phyloP scores from a whole-genome alignment of 371 early-diverging fungal genomes.

The Dichotomocladium elegans region DNA sequence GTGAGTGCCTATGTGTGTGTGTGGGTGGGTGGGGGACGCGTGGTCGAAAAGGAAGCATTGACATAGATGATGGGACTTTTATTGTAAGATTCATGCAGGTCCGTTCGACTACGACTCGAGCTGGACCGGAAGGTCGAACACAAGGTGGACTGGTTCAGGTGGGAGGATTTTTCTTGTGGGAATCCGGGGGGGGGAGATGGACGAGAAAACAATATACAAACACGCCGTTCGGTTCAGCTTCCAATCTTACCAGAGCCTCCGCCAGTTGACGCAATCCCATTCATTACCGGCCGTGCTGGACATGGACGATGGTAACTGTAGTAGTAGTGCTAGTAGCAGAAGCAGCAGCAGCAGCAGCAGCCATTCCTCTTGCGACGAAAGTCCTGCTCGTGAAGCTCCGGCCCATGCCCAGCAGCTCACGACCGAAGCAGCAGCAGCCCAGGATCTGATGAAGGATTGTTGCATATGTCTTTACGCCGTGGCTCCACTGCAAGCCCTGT shows the following conservation, averaged over 20 bases:
- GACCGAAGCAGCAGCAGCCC: no score
- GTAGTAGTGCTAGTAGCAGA: neutral
- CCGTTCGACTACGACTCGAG: constrained; percentile 74
- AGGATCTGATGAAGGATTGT: constrained; percentile 65
- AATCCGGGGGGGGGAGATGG: no score
- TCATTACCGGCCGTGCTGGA: neutral
- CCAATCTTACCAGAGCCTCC: neutral
- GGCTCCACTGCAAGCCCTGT: constrained; percentile 89
- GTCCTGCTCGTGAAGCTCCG: no score
- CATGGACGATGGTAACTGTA: neutral
- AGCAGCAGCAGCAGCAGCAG: neutral
- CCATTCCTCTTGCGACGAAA: no score
- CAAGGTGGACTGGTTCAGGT: constrained; percentile 4
- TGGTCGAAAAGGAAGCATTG: neutral
- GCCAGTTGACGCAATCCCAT: neutral
- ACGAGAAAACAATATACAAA: no score
- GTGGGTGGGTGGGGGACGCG: no score
- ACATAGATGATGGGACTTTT: neutral
- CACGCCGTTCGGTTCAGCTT: neutral
- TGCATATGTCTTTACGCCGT: constrained; percentile 93
- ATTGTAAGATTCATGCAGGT: constrained; percentile 53
- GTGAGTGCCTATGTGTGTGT: neutral
- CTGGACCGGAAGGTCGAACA: constrained; percentile 47
- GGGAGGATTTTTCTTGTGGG: no score
- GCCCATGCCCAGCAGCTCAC: no score